Conservation (phyloP, 768 basidiomycete genomes). For the Ramaria sp. region DNA sequence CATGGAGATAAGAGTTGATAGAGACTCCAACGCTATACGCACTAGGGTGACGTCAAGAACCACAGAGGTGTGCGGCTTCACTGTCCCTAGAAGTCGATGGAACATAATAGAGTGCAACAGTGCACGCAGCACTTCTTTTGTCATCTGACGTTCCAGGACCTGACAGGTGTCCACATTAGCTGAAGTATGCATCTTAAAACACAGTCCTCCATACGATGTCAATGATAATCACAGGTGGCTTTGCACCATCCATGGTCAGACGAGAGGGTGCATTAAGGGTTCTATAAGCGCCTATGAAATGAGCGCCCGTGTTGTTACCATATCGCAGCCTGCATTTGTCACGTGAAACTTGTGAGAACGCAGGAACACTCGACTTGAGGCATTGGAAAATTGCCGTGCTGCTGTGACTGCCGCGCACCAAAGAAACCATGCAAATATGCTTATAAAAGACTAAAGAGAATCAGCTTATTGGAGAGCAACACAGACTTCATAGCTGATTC, state of each 20-base stretch:
- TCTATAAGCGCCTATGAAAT: no score
- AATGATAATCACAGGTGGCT: slow-evolving; percentile 2
- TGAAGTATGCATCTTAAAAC: not conserved
- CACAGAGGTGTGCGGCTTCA: slow-evolving; percentile 68
- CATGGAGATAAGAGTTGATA: not conserved
- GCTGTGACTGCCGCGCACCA: no score
- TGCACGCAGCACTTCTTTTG: slow-evolving; percentile 64
- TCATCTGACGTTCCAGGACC: slow-evolving; percentile 62
- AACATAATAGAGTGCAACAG: slow-evolving; percentile 77
- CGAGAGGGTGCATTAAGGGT: no score
- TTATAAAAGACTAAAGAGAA: no score
- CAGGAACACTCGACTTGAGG: no score
- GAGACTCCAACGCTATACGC: slow-evolving; percentile 13
- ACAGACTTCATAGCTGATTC: no score
- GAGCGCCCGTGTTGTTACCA: no score
- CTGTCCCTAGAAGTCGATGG: slow-evolving; percentile 70
- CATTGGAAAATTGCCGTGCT: no score
- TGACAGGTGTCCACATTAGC: slow-evolving; percentile 18
- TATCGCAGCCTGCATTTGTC: no score
- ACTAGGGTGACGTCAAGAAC: slow-evolving; percentile 83
- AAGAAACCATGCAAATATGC: no score
- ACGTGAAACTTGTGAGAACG: no score
- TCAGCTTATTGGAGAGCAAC: no score
- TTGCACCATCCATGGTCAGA: slow-evolving; percentile 2
- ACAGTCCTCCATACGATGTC: not conserved